phyloP scores from a whole-genome alignment of 805 yeast genomes.

The Pachysolen tannophilus region DNA sequence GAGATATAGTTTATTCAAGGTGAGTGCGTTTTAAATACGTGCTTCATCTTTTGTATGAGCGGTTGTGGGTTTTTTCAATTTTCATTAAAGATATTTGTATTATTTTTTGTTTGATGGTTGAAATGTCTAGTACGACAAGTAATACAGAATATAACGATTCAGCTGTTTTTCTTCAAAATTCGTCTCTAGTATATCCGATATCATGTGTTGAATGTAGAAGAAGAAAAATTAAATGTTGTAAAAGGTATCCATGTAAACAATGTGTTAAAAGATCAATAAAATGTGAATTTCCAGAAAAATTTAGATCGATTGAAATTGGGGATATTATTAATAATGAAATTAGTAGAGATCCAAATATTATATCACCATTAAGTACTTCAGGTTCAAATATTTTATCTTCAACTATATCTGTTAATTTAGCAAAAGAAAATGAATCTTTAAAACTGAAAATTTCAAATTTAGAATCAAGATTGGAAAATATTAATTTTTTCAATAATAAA shows the following conservation, averaged over 20 bases:
- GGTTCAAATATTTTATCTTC: slow-evolving; percentile 9
- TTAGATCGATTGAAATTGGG: slow-evolving; percentile 32
- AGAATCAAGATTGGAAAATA: slow-evolving; percentile 8
- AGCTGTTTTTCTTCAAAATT: no score
- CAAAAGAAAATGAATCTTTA: slow-evolving; percentile 21
- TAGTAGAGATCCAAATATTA: neutral
- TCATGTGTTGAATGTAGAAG: slow-evolving; percentile 26
- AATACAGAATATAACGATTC: no score
- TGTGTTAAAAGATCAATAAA: slow-evolving; percentile 28
- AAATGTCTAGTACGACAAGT: no score
- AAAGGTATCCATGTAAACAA: slow-evolving; percentile 31
- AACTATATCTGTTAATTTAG: slow-evolving; percentile 9
- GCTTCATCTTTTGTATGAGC: no score
- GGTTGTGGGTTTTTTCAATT: no score
- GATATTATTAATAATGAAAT: slow-evolving; percentile 8
- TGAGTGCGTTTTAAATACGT: no score
- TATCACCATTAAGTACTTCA: slow-evolving; percentile 9
- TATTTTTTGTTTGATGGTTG: no score
- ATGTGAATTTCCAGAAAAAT: slow-evolving; percentile 39
- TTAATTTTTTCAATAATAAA: neutral
- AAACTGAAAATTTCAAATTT: slow-evolving; percentile 19
- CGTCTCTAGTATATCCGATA: no score
- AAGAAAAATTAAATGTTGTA: slow-evolving; percentile 26
- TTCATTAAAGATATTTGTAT: no score
- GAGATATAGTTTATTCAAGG: no score